Conservation (phyloP, 1,284 basidiomycete species). For the Rhodotorula sp. region DNA sequence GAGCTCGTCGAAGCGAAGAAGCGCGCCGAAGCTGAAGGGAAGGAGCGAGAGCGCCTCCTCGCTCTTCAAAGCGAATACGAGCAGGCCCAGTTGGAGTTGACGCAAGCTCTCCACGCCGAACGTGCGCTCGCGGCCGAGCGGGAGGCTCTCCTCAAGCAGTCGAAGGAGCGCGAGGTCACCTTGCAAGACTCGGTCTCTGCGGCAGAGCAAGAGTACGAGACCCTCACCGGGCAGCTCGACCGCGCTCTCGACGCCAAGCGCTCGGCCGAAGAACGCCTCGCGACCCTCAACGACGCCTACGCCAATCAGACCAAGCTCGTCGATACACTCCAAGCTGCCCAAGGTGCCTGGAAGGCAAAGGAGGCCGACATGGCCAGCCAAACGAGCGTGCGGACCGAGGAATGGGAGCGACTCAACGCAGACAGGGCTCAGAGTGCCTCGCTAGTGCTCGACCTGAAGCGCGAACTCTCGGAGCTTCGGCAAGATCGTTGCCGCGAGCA, state of each 20-base stretch:
- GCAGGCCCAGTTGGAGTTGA: slow-evolving; percentile 74
- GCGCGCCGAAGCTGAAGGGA: slow-evolving; percentile 76
- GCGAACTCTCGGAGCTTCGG: slow-evolving; percentile 20
- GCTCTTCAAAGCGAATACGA: slow-evolving; percentile 74
- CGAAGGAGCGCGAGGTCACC: slow-evolving; percentile 77
- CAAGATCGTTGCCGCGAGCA: slow-evolving; percentile 55
- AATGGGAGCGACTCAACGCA: slow-evolving; percentile 32
- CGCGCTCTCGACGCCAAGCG: slow-evolving; percentile 62
- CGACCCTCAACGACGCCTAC: slow-evolving; percentile 36
- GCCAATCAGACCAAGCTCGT: slow-evolving; percentile 39
- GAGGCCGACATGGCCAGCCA: slow-evolving; percentile 58
- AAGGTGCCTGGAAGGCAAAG: slow-evolving; percentile 53
- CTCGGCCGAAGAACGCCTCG: slow-evolving; percentile 25
- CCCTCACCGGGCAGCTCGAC: slow-evolving; percentile 80
- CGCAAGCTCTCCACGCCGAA: slow-evolving; percentile 78
- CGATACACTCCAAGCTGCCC: slow-evolving; percentile 32
- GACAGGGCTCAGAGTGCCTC: slow-evolving; percentile 18
- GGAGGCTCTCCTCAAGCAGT: slow-evolving; percentile 76
- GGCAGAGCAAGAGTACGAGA: slow-evolving; percentile 74
- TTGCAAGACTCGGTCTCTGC: slow-evolving; percentile 80
- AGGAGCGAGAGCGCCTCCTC: slow-evolving; percentile 74
- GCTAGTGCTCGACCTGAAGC: slow-evolving; percentile 14
- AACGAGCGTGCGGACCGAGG: slow-evolving; percentile 36
- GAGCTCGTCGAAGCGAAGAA: slow-evolving; percentile 81
- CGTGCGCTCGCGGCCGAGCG: slow-evolving; percentile 77